phyloP scores from a whole-genome alignment of 2,329 filamentous ascomycete species.

The Colletotrichum sp. region DNA sequence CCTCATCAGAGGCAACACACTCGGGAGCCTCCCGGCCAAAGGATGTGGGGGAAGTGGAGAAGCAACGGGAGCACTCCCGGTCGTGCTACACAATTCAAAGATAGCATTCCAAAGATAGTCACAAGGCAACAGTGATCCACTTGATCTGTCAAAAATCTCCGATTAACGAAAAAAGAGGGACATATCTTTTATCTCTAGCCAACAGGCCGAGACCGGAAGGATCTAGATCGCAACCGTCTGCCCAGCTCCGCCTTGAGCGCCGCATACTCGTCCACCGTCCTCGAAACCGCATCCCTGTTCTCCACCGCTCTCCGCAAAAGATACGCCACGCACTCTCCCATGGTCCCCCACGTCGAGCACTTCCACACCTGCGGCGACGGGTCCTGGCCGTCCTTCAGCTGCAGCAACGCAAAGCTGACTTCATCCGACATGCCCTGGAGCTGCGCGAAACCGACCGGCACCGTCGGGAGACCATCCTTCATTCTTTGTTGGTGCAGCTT shows the following conservation, averaged over 20 bases:
- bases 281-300: conserved; percentile 36
- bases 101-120: not conserved
- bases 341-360: conserved; percentile 31
- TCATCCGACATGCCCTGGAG: conserved; percentile 84
- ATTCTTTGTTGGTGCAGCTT: conserved; percentile 58
- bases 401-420: conserved; percentile 70
- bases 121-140: not conserved
- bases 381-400: not conserved
- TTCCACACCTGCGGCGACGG: conserved; percentile 26
- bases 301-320: conserved; percentile 29
- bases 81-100: not conserved
- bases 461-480: conserved; percentile 45
- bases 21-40: not conserved
- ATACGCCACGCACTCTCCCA: conserved; percentile 31
- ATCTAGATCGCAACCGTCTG: conserved; percentile 31
- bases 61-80: conserved; percentile 1
- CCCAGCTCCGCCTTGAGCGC: conserved; percentile 32
- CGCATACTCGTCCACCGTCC: conserved; percentile 33
- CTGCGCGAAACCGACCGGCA: conserved; percentile 41
- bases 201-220: not conserved
- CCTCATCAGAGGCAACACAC: not conserved
- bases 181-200: not conserved
- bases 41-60: not conserved
- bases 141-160: not conserved
- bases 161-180: not conserved